phyloP scores from a whole-genome alignment of 805 yeast species.

The Maudiozyma pseudohumilis region DNA sequence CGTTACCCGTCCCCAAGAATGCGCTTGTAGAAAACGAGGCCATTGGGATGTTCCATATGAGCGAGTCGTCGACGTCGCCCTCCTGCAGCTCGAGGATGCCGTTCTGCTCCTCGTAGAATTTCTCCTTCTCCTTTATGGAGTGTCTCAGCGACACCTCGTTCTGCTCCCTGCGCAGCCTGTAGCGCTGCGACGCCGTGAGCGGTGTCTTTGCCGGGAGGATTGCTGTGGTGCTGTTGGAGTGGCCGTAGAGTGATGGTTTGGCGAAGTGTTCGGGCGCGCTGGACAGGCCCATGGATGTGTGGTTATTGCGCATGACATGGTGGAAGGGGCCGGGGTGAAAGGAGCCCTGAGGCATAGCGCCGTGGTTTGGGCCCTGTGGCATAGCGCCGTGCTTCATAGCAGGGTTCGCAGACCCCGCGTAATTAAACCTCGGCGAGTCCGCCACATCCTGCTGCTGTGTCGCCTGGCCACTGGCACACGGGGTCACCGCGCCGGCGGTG shows the following conservation, averaged over 20 bases:
- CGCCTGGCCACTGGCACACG: not conserved
- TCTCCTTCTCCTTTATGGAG: constrained; percentile 29
- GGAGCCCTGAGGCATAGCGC: constrained; percentile 5
- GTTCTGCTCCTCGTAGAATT: constrained; percentile 31
- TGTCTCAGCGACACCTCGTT: constrained; percentile 28
- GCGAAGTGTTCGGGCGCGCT: not conserved
- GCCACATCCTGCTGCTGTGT: too few relatives aligned
- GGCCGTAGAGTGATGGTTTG: constrained; percentile 5
- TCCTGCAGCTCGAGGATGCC: constrained; percentile 12
- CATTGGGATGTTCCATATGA: constrained; percentile 46
- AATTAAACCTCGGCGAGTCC: constrained; percentile 3
- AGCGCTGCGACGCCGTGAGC: constrained; percentile 36
- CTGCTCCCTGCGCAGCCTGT: constrained; percentile 32
- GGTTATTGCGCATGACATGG: constrained; percentile 2
- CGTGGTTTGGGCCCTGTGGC: too few relatives aligned
- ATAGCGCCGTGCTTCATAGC: too few relatives aligned
- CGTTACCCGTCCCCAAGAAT: constrained; percentile 11
- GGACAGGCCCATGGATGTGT: not conserved
- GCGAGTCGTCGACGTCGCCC: constrained; percentile 32
- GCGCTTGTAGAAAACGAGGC: constrained; percentile 31
- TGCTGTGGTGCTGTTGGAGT: constrained; percentile 12
- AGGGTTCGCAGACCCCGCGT: constrained; percentile 4
- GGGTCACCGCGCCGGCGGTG: not conserved
- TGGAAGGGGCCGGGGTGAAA: too few relatives aligned
- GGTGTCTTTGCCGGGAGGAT: constrained; percentile 5